phyloP scores from a whole-genome alignment of 2,329 filamentous ascomycete genomes.

The Sporothrix humicola region DNA sequence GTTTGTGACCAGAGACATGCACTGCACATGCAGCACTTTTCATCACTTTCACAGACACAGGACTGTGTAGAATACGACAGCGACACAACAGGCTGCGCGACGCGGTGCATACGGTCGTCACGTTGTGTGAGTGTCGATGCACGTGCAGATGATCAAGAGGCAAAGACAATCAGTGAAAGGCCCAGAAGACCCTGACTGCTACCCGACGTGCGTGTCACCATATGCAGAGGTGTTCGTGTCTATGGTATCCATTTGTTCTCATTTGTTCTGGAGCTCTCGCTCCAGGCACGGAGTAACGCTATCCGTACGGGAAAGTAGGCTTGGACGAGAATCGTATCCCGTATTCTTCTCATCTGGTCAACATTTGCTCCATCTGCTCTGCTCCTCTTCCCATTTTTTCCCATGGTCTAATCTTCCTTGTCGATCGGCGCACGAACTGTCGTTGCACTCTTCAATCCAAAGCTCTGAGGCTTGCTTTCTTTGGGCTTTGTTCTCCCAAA shows the following conservation, averaged over 20 bases:
- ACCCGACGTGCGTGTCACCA: slow-evolving; percentile 15
- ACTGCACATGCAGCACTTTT: neutral
- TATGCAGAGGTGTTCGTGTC: slow-evolving; percentile 6
- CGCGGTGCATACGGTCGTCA: neutral
- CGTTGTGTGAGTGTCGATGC: neutral
- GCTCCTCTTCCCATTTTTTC: neutral
- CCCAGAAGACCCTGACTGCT: neutral
- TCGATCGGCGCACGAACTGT: slow-evolving; percentile 7
- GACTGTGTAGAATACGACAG: neutral
- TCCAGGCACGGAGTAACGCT: neutral
- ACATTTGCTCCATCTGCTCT: neutral
- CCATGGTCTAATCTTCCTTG: neutral
- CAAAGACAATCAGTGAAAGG: neutral
- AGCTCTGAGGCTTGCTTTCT: neutral
- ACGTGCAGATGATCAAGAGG: neutral
- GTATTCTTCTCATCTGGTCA: neutral
- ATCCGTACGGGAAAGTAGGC: neutral
- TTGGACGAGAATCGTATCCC: slow-evolving; percentile 14
- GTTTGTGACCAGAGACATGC: neutral
- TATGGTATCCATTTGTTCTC: neutral
- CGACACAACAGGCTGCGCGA: slow-evolving; percentile 19
- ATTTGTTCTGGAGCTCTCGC: neutral
- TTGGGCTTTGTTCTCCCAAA: neutral
- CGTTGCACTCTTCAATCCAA: neutral
- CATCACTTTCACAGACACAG: too few relatives aligned